These are phyloP conservation scores for Argentina anserina DNA, from an alignment of 306 rosid species.

Conservation along the genomic window DNA sequence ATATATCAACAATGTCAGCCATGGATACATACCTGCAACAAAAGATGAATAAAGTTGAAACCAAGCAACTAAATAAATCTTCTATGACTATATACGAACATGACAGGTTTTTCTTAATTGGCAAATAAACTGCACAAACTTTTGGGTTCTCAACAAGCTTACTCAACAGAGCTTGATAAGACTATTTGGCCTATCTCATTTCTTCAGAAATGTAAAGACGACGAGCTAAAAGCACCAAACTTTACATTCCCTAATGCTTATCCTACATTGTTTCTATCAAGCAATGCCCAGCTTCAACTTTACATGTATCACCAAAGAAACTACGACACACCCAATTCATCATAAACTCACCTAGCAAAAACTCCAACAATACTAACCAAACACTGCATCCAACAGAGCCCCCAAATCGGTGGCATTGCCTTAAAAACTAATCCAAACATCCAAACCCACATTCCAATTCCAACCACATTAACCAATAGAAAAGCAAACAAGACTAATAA, in stretches of 20 bases:
- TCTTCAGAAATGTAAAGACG: no score
- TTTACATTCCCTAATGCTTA: not conserved
- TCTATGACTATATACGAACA: not conserved
- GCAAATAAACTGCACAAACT: not conserved
- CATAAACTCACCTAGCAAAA: not conserved
- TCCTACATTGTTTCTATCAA: not conserved
- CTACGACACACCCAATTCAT: not conserved
- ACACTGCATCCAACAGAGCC: not conserved
- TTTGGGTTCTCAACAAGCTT: not conserved
- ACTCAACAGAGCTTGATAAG: not conserved
- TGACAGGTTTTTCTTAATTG: not conserved
- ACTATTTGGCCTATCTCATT: not conserved
- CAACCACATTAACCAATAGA: not conserved
- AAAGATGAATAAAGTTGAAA: not conserved
- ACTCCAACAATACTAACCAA: not conserved
- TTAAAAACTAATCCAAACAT: not conserved
- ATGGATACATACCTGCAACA: slow-evolving; percentile 72
- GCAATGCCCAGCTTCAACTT: no score
- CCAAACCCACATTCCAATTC: not conserved
- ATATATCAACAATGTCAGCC: slow-evolving; percentile 63
- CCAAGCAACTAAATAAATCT: not conserved
- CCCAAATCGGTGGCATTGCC: not conserved
- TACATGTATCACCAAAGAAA: not conserved
- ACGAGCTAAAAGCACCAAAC: not conserved
- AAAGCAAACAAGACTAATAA: slow-evolving; percentile 1